Conservation (phyloP, 176 grass and related monocot species). For the Ampelocalamus luodianensis region DNA sequence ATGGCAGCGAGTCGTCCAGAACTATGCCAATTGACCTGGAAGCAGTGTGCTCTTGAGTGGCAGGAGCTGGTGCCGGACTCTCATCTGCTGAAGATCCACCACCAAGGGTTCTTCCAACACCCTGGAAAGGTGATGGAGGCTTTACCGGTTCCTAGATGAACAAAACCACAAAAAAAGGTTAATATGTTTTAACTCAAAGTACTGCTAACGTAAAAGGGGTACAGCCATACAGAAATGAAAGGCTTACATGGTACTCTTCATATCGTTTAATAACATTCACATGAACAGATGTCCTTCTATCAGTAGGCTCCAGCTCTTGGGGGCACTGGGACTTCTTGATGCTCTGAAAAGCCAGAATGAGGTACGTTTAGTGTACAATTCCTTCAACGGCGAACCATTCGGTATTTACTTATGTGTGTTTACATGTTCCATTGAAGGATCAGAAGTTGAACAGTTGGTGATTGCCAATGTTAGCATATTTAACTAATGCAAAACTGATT, state of each 20-base stretch:
- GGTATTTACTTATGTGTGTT: neutral
- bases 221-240: neutral
- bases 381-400: neutral
- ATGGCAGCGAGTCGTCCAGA: conserved; percentile 71
- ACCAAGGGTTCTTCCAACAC: conserved; percentile 87
- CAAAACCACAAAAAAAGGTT: conserved; percentile 14
- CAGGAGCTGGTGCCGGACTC: conserved; percentile 29
- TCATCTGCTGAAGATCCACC: conserved; percentile 55
- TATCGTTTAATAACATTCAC: conserved; percentile 74
- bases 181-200: neutral
- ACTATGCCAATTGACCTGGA: conserved; percentile 48
- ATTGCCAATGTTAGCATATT: neutral
- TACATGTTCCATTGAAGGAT: neutral
- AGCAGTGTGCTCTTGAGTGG: conserved; percentile 35
- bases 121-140: conserved; percentile 64
- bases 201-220: neutral
- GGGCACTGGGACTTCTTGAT: conserved; percentile 81
- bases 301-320: conserved; percentile 71
- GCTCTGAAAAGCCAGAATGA: conserved; percentile 53
- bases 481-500: conserved; percentile 5
- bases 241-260: conserved; percentile 65
- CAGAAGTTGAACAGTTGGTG: neutral
- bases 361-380: conserved; percentile 8
- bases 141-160: conserved; percentile 63
- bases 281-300: conserved; percentile 68